A percentile compares a stretch with the other conserved stretches of the same genome.
These are phyloP conservation scores for Inosperma sp. DNA, from an alignment of 768 basidiomycete species.

Conservation along the genomic window DNA sequence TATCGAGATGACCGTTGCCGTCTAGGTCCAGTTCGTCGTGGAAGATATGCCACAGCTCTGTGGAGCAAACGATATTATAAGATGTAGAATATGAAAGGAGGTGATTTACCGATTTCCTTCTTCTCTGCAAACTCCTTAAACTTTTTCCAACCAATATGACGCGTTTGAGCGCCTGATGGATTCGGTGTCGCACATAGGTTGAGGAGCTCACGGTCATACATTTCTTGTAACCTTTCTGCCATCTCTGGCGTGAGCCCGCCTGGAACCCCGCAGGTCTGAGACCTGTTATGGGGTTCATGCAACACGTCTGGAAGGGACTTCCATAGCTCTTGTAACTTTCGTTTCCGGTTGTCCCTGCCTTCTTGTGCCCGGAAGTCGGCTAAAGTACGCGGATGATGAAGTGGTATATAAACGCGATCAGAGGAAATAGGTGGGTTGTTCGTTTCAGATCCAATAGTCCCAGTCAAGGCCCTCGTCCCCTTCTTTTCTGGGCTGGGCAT, in stretches of 20 bases:
- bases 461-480: conserved; percentile 9
- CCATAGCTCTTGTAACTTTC: conserved; percentile 61
- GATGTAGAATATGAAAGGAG: conserved; percentile 12
- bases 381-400: conserved; percentile 49
- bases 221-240: conserved; percentile 58
- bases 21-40: conserved; percentile 88
- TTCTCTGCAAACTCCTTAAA: conserved; percentile 72
- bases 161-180: conserved; percentile 35
- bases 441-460: conserved; percentile 5
- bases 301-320: conserved; percentile 42
- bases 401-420: conserved; percentile 55
- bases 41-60: conserved; percentile 90
- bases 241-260: conserved; percentile 48
- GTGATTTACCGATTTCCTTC: conserved; percentile 71
- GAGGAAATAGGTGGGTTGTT: conserved; percentile 44
- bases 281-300: conserved; percentile 11
- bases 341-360: conserved; percentile 56
- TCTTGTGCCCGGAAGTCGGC: conserved; percentile 61
- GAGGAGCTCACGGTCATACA: conserved; percentile 77
- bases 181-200: conserved; percentile 45
- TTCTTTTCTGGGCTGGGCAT: conserved; percentile 20
- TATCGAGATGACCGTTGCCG: conserved; percentile 77
- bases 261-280: conserved; percentile 8
- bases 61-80: not conserved
- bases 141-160: conserved; percentile 61